A percentile compares a stretch with the other conserved stretches of the same genome.
These are phyloP conservation scores for Suhomyces sp. DNA, from an alignment of 805 yeast species.

Conservation along the genomic window DNA sequence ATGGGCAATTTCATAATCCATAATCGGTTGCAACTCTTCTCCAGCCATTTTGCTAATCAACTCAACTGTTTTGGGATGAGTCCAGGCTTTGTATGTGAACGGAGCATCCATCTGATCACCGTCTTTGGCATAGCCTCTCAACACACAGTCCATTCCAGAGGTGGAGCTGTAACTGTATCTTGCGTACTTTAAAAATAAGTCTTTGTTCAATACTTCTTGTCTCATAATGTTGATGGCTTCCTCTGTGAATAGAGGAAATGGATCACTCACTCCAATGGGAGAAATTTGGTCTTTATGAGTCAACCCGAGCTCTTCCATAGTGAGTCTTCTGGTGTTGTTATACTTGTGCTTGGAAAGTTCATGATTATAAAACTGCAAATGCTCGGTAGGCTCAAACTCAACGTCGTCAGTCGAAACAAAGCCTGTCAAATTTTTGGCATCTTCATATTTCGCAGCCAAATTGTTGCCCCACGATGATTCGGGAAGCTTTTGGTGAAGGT, in stretches of 20 bases:
- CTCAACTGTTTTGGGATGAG: constrained; percentile 53
- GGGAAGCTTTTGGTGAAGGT: constrained; percentile 32
- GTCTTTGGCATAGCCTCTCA: constrained; percentile 50
- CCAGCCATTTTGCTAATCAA: constrained; percentile 59
- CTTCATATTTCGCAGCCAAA: constrained; percentile 28
- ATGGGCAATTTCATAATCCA: constrained; percentile 59
- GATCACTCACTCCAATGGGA: constrained; percentile 55
- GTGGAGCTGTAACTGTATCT: constrained; percentile 43
- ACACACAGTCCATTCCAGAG: constrained; percentile 47
- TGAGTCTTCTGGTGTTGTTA: constrained; percentile 28
- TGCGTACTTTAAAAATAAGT: constrained; percentile 44
- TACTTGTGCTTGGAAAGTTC: constrained; percentile 15
- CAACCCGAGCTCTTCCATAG: constrained; percentile 51
- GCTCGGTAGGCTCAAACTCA: constrained; percentile 32
- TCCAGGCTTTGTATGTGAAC: constrained; percentile 56
- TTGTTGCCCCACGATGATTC: constrained; percentile 30
- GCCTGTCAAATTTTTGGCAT: constrained; percentile 10
- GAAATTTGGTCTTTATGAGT: constrained; percentile 47
- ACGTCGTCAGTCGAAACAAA: constrained; percentile 5
- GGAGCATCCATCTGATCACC: constrained; percentile 37
- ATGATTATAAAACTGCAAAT: constrained; percentile 28
- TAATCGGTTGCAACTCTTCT: constrained; percentile 50
- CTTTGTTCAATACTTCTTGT: constrained; percentile 49
- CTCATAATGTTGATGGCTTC: constrained; percentile 60
- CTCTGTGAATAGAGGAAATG: constrained; percentile 59